phyloP scores from a whole-genome alignment of 208 protist genomes.

The Endotrypanum monterogeii region DNA sequence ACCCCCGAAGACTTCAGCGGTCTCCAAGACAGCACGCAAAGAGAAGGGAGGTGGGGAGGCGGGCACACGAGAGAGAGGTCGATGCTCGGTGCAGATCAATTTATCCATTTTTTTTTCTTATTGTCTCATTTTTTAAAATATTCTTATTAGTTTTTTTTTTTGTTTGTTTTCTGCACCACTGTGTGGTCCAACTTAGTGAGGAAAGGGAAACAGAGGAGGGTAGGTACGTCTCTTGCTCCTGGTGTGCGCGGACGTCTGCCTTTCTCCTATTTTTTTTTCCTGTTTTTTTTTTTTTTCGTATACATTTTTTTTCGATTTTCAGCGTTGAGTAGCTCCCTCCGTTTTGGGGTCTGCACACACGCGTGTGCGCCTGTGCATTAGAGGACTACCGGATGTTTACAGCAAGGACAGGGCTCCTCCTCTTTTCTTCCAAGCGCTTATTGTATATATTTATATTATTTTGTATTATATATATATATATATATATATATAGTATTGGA shows the following conservation, averaged over 20 bases:
- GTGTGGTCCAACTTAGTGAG: not conserved
- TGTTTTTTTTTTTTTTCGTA: not conserved
- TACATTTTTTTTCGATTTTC: not conserved
- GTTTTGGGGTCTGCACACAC: not conserved
- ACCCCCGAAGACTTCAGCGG: too few species aligned
- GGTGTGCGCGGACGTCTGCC: not conserved
- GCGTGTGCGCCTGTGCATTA: too few species aligned
- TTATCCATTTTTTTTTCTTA: too few species aligned
- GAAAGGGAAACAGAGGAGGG: not conserved
- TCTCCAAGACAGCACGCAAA: too few species aligned
- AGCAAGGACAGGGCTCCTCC: too few species aligned
- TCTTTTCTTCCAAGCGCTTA: too few species aligned
- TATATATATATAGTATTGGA: too few species aligned
- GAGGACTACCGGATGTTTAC: too few species aligned
- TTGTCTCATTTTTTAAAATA: not conserved
- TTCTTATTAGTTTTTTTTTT: not conserved
- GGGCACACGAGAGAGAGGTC: not conserved
- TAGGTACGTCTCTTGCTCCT: not conserved
- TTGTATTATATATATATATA: too few species aligned
- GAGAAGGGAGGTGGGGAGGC: too few species aligned
- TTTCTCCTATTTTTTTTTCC: not conserved
- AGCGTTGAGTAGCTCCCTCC: too few species aligned
- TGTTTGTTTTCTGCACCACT: not conserved
- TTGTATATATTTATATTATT: too few species aligned
- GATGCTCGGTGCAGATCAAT: not conserved